Conservation (phyloP, 306 rosid species). For the Castanopsis chinensis region DNA sequence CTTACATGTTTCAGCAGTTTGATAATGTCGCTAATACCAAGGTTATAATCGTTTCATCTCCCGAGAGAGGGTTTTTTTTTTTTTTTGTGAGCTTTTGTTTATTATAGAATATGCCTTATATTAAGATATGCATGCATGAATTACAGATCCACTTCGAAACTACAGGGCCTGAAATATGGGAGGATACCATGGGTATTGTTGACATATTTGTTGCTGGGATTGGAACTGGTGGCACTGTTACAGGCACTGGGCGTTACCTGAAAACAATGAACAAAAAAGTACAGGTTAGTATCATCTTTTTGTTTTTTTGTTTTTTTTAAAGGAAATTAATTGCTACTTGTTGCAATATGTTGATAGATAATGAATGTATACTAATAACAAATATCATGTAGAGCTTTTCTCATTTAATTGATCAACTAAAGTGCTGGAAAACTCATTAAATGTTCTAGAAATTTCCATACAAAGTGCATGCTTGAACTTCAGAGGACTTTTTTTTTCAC, state of each 20-base stretch:
- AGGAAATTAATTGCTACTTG: constrained; percentile 18
- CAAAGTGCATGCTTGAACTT: not conserved
- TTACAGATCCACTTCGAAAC: constrained; percentile 95
- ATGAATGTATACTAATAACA: not conserved
- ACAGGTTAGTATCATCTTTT: constrained; percentile 47
- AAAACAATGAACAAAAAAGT: constrained; percentile 64
- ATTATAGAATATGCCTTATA: not conserved
- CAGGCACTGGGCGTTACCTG: constrained; percentile 88
- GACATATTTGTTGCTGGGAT: constrained; percentile 85
- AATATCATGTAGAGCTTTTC: not conserved
- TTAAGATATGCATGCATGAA: constrained; percentile 38
- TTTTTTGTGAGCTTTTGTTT: not conserved
- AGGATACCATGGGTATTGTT: constrained; percentile 86
- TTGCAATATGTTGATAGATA: not conserved
- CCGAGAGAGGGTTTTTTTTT: constrained; percentile 7
- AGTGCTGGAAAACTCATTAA: not conserved
- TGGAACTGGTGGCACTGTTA: constrained; percentile 95
- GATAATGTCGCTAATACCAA: constrained; percentile 71
- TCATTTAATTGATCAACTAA: not conserved
- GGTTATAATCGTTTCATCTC: constrained; percentile 48
- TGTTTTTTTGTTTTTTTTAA: not conserved
- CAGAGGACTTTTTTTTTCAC: not conserved
- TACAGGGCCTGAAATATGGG: constrained; percentile 99
- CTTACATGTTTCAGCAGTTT: constrained; percentile 93
- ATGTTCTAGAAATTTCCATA: not conserved